Conservation (phyloP, 1,284 basidiomycete genomes). For the Irpex sp. region DNA sequence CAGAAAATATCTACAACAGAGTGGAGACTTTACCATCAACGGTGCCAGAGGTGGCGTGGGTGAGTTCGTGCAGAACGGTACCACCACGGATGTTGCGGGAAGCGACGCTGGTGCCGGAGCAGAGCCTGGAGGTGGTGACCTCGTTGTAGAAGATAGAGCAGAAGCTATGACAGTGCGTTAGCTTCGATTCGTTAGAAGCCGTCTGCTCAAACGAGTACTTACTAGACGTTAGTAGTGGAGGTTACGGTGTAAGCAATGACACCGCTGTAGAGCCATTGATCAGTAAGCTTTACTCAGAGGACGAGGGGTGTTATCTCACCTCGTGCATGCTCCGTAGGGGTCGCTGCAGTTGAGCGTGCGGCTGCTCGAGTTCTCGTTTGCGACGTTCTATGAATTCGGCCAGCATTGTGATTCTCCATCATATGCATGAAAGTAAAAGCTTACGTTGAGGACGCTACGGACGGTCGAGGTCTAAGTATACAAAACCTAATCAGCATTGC, state of each 20-base stretch:
- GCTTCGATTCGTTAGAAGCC: neutral
- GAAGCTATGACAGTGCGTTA: slow-evolving; percentile 16
- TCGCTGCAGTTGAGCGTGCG: slow-evolving; percentile 31
- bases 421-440: neutral
- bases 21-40: slow-evolving; percentile 17
- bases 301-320: neutral
- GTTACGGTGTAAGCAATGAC: slow-evolving; percentile 32
- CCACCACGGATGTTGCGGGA: slow-evolving; percentile 33
- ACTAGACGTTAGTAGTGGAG: slow-evolving; percentile 29
- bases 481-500: neutral
- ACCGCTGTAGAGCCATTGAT: slow-evolving; percentile 8
- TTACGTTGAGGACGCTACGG: slow-evolving; percentile 15
- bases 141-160: slow-evolving; percentile 34
- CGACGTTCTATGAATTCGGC: slow-evolving; percentile 19
- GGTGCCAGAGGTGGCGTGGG: slow-evolving; percentile 30
- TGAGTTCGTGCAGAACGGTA: slow-evolving; percentile 34
- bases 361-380: slow-evolving; percentile 30
- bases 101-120: slow-evolving; percentile 30
- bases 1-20: neutral
- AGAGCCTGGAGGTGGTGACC: slow-evolving; percentile 27
- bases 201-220: neutral
- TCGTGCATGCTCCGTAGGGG: slow-evolving; percentile 27
- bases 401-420: neutral
- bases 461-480: slow-evolving; percentile 6
- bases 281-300: neutral